Evolutionary conservation across 2,329 filamentous ascomycete species (phyloP).

Genomic region (Raffaelea arxii): DNA sequence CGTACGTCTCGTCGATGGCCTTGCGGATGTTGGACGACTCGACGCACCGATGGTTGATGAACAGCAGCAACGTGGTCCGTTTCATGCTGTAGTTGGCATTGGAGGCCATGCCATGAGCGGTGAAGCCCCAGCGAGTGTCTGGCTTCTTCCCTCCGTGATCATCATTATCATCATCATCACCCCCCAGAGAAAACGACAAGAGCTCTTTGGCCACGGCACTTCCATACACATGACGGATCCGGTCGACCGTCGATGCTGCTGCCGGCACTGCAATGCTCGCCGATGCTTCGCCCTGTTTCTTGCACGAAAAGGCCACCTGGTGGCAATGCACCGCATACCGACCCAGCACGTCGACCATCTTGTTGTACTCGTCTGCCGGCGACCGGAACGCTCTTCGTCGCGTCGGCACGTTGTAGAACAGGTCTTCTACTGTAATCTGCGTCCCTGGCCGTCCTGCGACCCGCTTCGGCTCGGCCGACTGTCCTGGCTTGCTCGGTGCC

Average conservation of each 20-base stretch:
- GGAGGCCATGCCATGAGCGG: constrained; percentile 68
- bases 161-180: too few species aligned
- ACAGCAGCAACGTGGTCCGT: constrained; percentile 75
- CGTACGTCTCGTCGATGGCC: constrained; percentile 83
- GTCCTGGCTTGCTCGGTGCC: constrained; percentile 75
- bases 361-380: constrained; percentile 88
- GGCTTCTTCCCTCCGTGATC: too few species aligned
- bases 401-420: constrained; percentile 94
- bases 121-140: constrained; percentile 76
- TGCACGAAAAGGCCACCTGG: constrained; percentile 91
- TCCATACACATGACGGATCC: constrained; percentile 86
- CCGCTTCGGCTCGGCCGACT: constrained; percentile 75
- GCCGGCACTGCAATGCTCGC: constrained; percentile 72
- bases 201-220: constrained; percentile 79
- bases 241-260: constrained; percentile 62
- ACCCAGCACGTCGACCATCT: constrained; percentile 91
- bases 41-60: constrained; percentile 93
- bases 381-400: constrained; percentile 84
- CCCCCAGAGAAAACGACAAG: constrained; percentile 68
- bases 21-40: constrained; percentile 85
- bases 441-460: constrained; percentile 83
- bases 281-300: constrained; percentile 85
- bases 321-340: constrained; percentile 87
- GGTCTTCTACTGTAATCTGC: constrained; percentile 90
- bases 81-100: constrained; percentile 95